Evolutionary conservation across 225 moss, liverwort and hornwort species (phyloP).

Genomic region (Antitrichia curtipendula): DNA sequence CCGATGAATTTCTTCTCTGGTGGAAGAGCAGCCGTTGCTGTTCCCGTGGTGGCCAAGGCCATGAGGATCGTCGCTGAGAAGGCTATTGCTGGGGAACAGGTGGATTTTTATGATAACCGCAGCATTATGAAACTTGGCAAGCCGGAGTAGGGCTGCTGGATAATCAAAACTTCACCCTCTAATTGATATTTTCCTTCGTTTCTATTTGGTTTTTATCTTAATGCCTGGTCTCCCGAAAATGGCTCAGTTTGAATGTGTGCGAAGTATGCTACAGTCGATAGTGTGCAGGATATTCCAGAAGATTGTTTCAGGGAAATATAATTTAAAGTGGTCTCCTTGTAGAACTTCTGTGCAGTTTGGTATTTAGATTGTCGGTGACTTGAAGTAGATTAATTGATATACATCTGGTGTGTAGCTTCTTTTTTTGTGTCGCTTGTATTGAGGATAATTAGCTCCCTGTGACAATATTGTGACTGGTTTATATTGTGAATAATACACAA

Average conservation of each 20-base stretch:
- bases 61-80: constrained; percentile 24
- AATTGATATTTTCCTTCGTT: not conserved
- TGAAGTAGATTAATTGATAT: not conserved
- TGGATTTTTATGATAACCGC: constrained; percentile 29
- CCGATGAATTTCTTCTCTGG: constrained; percentile 22
- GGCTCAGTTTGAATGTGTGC: not conserved
- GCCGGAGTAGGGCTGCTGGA: not conserved
- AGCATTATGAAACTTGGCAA: constrained; percentile 8
- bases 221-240: no score
- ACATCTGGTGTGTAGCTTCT: not conserved
- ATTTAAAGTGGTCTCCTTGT: not conserved
- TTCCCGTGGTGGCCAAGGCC: constrained; percentile 19
- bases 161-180: not conserved
- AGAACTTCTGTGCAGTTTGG: not conserved
- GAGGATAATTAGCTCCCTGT: not conserved
- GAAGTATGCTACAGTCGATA: not conserved
- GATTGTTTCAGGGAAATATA: not conserved
- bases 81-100: constrained; percentile 4
- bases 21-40: constrained; percentile 1
- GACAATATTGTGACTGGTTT: not conserved
- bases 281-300: not conserved
- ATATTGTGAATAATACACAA: not conserved
- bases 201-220: not conserved
- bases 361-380: not conserved
- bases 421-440: not conserved